phyloP scores from a whole-genome alignment of 257 asterid species.

The Nicotiana noctiflora region DNA sequence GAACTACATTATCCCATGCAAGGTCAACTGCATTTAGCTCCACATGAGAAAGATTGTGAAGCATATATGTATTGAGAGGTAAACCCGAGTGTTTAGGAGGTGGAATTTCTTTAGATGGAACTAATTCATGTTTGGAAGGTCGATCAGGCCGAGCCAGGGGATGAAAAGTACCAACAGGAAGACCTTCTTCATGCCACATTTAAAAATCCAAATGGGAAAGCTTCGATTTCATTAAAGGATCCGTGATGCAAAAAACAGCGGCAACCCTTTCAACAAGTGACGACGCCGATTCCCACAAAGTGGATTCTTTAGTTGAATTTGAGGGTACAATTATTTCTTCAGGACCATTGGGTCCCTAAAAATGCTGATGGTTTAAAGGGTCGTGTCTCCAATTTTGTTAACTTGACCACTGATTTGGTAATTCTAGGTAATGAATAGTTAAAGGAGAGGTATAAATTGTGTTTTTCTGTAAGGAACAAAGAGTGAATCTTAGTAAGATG shows the following conservation, averaged over 20 bases:
- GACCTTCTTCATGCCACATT: constrained; percentile 51
- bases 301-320: constrained; percentile 6
- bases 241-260: constrained; percentile 58
- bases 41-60: constrained; percentile 93
- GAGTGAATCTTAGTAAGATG: constrained; percentile 3
- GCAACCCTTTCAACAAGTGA: constrained; percentile 88
- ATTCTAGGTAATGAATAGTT: constrained; percentile 32
- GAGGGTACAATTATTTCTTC: background rate
- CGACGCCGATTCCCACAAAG: constrained; percentile 26
- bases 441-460: constrained; percentile 20
- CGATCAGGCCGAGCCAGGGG: constrained; percentile 70
- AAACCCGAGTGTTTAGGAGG: constrained; percentile 61
- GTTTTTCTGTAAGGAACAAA: constrained; percentile 13
- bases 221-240: constrained; percentile 65
- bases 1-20: constrained; percentile 98
- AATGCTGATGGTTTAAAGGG: constrained; percentile 55
- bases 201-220: constrained; percentile 71
- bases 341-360: constrained; percentile 88
- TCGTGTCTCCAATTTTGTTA: constrained; percentile 66
- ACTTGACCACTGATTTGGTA: constrained; percentile 66
- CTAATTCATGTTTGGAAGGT: constrained; percentile 69
- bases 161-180: constrained; percentile 59
- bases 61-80: constrained; percentile 89
- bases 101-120: constrained; percentile 84
- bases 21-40: constrained; percentile 95